These are phyloP conservation scores for Ascochyta koolunga DNA, from an alignment of 2,329 filamentous ascomycete species.

Conservation along the genomic window DNA sequence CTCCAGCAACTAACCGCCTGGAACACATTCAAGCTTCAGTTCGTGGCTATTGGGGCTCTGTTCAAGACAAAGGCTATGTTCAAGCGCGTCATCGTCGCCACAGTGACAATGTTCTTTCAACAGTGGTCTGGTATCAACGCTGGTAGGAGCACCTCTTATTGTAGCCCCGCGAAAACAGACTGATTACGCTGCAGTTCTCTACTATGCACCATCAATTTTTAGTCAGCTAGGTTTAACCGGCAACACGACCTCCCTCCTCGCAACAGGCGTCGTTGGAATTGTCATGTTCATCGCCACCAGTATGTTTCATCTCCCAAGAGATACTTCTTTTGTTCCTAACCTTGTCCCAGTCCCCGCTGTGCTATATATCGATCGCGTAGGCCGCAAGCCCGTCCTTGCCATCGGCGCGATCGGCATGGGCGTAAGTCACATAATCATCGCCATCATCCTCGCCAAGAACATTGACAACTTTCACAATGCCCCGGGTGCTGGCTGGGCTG, in stretches of 20 bases:
- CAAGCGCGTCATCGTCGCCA: constrained; percentile 68
- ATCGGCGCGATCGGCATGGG: constrained; percentile 74
- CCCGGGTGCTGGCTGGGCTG: constrained; percentile 70
- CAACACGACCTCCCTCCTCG: constrained; percentile 63
- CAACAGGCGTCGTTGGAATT: constrained; percentile 74
- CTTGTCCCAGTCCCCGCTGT: constrained; percentile 62
- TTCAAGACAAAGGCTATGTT: constrained; percentile 72
- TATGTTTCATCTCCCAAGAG: neutral
- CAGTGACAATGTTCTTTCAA: constrained; percentile 56
- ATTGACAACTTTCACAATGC: constrained; percentile 63
- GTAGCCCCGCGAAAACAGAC: neutral
- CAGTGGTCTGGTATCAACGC: constrained; percentile 60
- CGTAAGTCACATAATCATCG: constrained; percentile 73
- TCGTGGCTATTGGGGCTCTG: constrained; percentile 68
- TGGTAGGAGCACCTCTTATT: neutral
- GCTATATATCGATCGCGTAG: constrained; percentile 68
- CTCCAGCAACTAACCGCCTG: constrained; percentile 63
- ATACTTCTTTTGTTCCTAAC: neutral
- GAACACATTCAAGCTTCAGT: constrained; percentile 66
- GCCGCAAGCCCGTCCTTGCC: constrained; percentile 67
- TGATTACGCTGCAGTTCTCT: constrained; percentile 36
- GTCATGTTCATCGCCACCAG: constrained; percentile 69
- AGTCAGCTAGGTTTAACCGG: constrained; percentile 53
- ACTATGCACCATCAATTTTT: constrained; percentile 60
- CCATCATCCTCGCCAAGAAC: constrained; percentile 70